These are phyloP conservation scores for Mucor lusitanicus DNA, from an alignment of 371 early-diverging fungal species.

Conservation along the genomic window DNA sequence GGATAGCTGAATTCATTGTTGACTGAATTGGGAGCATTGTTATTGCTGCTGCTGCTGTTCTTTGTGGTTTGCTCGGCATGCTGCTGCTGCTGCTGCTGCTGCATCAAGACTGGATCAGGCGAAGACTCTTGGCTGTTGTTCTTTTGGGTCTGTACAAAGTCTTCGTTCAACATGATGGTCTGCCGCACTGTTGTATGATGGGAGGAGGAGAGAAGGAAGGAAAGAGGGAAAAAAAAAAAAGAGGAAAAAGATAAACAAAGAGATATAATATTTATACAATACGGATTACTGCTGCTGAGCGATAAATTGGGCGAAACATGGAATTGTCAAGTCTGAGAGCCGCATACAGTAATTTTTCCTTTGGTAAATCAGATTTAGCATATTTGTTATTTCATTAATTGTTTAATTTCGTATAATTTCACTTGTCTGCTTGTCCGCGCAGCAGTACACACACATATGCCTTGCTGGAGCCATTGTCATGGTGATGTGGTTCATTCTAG, in stretches of 20 bases:
- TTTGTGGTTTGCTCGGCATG: constrained; percentile 4
- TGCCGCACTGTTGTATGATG: not conserved
- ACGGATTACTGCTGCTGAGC: not conserved
- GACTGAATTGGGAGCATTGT: not conserved
- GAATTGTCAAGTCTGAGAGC: not conserved
- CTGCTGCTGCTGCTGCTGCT: constrained; percentile 2
- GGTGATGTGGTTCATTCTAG: not conserved
- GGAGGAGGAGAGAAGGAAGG: not conserved
- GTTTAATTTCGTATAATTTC: not conserved
- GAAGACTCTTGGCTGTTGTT: constrained; percentile 16
- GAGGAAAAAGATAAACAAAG: not conserved
- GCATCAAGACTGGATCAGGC: constrained; percentile 10
- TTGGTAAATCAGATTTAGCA: not conserved
- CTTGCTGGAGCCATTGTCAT: too few species aligned
- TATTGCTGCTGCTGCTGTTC: not conserved
- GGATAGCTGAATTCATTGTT: constrained; percentile 8
- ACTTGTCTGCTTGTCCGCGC: not conserved
- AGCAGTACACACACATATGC: too few species aligned
- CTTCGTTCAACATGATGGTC: constrained; percentile 14
- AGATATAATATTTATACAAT: not conserved
- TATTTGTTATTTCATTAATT: constrained; percentile 1
- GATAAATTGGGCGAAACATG: constrained; percentile 17
- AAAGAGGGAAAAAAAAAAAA: not conserved
- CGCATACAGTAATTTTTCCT: not conserved
- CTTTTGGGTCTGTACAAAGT: constrained; percentile 21